Evolutionary conservation across 306 rosid genomes (phyloP), one percentile per base, ranked within the genome.

Genomic region (Vicia faba): DNA sequence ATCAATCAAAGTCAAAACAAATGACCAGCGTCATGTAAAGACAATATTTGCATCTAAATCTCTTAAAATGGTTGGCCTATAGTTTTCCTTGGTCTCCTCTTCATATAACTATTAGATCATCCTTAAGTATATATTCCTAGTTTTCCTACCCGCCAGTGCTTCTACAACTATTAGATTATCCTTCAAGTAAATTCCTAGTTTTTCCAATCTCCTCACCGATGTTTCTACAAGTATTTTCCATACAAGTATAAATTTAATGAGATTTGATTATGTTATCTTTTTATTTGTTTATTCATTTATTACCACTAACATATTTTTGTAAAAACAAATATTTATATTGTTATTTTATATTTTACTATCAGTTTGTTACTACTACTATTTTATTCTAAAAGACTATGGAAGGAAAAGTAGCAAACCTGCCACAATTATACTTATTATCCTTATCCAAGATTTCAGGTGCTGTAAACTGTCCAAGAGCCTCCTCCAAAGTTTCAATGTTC

Each of bases 401-500:
- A 40, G 23, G 45, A 40, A 81, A 53, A 72, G 13, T 14, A 65
- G 68, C 82, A 50, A 50, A 89, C 96, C 96, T 86, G 87, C 79
- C 68, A 61, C 96, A 89, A 49, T 83, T 70, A 80, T 86, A 89
- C 81, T 84, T 86, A 55, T 86, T 86, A 54, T 86, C 86, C 75
- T 82, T 77, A 46, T 89, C 92, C 85, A 89, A 78, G 45, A 74
- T 82, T 79, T 89, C 96, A 35, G 88, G 81, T 41, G 90, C 90
- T 1, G 92, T 89, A 83, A 84, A 89, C 66, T 86, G 92, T 65
- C 87, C 73, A 77, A 89, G 92, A 77, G 96, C 96, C 78, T 86
- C 92, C 62, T 86, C 96, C 84, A 89, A 84, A 39, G 88, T 86
- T 70, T 85, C 91, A 80, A 89, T 89, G 72, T 84, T 77, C 51